These are phyloP conservation scores for Colletotrichum simmondsii DNA, from an alignment of 2,329 filamentous ascomycete species.

Conservation along the genomic window DNA sequence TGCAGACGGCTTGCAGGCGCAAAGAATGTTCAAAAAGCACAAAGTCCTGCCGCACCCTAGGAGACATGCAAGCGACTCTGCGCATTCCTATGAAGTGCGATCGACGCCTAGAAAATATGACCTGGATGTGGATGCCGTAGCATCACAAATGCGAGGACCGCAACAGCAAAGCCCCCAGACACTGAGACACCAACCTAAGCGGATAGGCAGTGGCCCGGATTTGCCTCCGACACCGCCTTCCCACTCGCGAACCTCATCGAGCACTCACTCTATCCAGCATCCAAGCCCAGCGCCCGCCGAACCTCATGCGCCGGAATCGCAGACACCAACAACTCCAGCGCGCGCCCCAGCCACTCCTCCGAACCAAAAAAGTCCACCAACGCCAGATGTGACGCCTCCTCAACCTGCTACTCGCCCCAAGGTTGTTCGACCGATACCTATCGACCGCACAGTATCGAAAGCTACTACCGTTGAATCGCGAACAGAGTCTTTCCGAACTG, in stretches of 20 bases:
- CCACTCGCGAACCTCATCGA: conserved; percentile 68
- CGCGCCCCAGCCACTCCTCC: conserved; percentile 67
- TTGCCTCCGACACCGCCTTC: conserved; percentile 73
- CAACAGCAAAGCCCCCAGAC: conserved; percentile 51
- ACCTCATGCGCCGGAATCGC: conserved; percentile 41
- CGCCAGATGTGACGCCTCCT: conserved; percentile 81
- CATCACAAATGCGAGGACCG: conserved; percentile 39
- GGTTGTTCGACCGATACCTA: conserved; percentile 56
- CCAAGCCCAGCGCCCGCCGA: conserved; percentile 54
- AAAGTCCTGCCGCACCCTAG: conserved; percentile 52
- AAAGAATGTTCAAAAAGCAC: conserved; percentile 58
- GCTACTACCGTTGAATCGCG: conserved; percentile 69
- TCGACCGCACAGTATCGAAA: conserved; percentile 62
- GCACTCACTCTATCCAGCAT: conserved; percentile 55
- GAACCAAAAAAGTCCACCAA: conserved; percentile 75
- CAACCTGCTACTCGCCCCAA: conserved; percentile 57
- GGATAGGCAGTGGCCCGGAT: conserved; percentile 57
- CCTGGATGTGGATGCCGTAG: conserved; percentile 32
- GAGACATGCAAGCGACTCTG: conserved; percentile 33
- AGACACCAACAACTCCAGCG: conserved; percentile 50
- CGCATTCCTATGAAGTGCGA: conserved; percentile 28
- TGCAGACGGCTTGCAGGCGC: conserved; percentile 41
- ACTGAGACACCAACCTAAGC: conserved; percentile 54
- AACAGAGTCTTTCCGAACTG: conserved; percentile 78
- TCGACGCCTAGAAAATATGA: conserved; percentile 35